These are phyloP conservation scores for Cyberlindnera mrakii DNA, from an alignment of 805 yeast species.

Conservation along the genomic window DNA sequence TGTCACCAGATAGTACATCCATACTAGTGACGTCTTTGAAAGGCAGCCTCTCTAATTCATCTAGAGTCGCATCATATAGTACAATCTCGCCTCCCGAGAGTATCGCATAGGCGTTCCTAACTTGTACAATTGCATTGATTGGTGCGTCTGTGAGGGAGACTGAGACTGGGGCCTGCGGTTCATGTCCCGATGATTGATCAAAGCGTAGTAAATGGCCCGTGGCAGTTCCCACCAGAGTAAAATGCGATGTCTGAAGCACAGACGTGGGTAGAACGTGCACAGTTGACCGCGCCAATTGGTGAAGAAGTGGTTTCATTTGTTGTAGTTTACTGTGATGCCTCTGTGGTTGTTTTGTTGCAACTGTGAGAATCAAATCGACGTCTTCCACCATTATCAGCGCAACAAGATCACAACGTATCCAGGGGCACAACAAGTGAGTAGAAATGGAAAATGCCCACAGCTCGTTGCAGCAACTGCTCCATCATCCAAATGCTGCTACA, in stretches of 20 bases:
- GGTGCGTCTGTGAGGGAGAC: conserved; percentile 5
- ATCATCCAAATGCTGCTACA: conserved; percentile 11
- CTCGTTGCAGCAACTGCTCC: conserved; percentile 4
- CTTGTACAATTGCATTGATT: conserved; percentile 1
- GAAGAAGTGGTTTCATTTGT: not conserved
- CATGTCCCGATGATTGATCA: not conserved
- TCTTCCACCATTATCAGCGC: not conserved
- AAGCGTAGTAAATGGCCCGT: conserved; percentile 7
- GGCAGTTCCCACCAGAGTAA: conserved; percentile 3
- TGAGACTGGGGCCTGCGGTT: conserved; percentile 1
- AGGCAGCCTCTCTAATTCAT: conserved; percentile 15
- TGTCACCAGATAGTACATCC: conserved; percentile 1
- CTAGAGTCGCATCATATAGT: conserved; percentile 9
- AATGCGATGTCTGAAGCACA: no score
- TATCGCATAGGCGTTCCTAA: conserved; percentile 1
- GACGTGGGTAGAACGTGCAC: not conserved
- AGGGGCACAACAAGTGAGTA: no score
- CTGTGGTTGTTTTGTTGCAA: not conserved
- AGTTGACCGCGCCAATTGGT: not conserved
- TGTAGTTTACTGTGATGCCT: not conserved
- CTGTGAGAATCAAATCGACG: not conserved
- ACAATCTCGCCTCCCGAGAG: conserved; percentile 3
- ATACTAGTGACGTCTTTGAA: conserved; percentile 10
- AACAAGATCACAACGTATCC: not conserved
- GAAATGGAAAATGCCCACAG: conserved; percentile 3